Evolutionary conservation across 2,329 filamentous ascomycete species (phyloP).

Genomic region (Aurifilum marmelostoma): DNA sequence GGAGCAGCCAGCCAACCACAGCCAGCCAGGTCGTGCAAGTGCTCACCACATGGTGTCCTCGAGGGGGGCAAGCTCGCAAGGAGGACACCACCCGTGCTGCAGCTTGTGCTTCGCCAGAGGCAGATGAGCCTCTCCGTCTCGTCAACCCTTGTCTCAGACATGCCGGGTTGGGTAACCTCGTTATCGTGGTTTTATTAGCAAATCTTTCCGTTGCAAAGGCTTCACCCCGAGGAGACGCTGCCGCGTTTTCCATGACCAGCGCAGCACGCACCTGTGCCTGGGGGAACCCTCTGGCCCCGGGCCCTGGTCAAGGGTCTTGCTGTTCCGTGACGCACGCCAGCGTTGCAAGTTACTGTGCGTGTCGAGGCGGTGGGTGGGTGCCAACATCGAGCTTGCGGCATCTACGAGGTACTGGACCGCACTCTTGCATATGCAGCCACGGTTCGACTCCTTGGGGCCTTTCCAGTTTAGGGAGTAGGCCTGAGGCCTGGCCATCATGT

Average conservation of each 20-base stretch:
- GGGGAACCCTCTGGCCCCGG: too few relatives aligned
- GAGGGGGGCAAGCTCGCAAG: neutral
- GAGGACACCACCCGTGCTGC: constrained; percentile 4
- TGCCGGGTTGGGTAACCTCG: constrained; percentile 13
- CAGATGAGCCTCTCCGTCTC: constrained; percentile 26
- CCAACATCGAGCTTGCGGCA: constrained; percentile 1
- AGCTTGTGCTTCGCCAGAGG: constrained; percentile 21
- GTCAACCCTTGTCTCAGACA: constrained; percentile 27
- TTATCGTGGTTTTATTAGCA: constrained; percentile 9
- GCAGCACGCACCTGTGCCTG: too few relatives aligned
- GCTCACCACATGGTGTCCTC: neutral
- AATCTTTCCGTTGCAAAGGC: constrained; percentile 11
- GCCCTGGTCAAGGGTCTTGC: neutral
- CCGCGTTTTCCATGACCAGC: neutral
- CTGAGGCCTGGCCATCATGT: neutral
- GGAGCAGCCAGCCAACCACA: neutral
- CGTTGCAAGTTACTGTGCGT: neutral
- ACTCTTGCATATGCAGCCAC: constrained; percentile 1
- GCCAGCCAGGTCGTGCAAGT: constrained; percentile 9
- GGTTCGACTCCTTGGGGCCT: neutral
- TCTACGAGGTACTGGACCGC: constrained; percentile 1
- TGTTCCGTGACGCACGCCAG: neutral
- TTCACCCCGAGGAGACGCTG: neutral
- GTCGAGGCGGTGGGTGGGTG: neutral
- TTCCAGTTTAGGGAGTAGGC: neutral